These are phyloP conservation scores for Pyronema domesticum DNA, from an alignment of 495 filamentous ascomycete genomes.

Conservation along the genomic window DNA sequence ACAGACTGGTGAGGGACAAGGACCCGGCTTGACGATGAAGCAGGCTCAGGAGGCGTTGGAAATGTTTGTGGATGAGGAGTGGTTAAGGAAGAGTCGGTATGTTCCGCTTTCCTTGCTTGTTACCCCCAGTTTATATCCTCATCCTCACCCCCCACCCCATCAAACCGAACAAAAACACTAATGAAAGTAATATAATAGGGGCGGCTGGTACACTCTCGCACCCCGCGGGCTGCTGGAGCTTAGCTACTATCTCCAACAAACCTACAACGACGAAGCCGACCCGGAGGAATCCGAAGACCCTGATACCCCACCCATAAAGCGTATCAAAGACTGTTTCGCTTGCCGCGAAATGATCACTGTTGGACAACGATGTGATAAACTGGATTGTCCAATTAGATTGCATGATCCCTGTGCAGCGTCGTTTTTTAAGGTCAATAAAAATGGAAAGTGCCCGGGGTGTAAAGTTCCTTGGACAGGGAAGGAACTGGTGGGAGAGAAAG, in stretches of 20 bases:
- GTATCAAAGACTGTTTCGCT: slow-evolving; percentile 72
- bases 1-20: slow-evolving; percentile 29
- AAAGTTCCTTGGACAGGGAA: slow-evolving; percentile 52
- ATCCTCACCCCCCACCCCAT: not conserved
- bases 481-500: slow-evolving; percentile 67
- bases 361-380: slow-evolving; percentile 61
- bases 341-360: slow-evolving; percentile 83
- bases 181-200: slow-evolving; percentile 27
- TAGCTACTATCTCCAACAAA: slow-evolving; percentile 56
- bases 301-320: slow-evolving; percentile 29
- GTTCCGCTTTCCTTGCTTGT: not conserved
- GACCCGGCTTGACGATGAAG: slow-evolving; percentile 47
- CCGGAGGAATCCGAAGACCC: slow-evolving; percentile 36
- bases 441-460: slow-evolving; percentile 54
- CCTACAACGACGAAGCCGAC: slow-evolving; percentile 48
- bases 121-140: too few relatives aligned
- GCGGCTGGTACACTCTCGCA: slow-evolving; percentile 56
- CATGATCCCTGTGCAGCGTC: slow-evolving; percentile 61
- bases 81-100: slow-evolving; percentile 45
- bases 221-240: slow-evolving; percentile 72
- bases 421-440: slow-evolving; percentile 47
- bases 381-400: slow-evolving; percentile 48
- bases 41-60: slow-evolving; percentile 58
- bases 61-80: slow-evolving; percentile 57
- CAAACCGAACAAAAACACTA: not conserved